A percentile compares a stretch with the other conserved stretches of the same genome.
phyloP scores from a whole-genome alignment of 805 yeast genomes.

The Candida lessepsii region DNA sequence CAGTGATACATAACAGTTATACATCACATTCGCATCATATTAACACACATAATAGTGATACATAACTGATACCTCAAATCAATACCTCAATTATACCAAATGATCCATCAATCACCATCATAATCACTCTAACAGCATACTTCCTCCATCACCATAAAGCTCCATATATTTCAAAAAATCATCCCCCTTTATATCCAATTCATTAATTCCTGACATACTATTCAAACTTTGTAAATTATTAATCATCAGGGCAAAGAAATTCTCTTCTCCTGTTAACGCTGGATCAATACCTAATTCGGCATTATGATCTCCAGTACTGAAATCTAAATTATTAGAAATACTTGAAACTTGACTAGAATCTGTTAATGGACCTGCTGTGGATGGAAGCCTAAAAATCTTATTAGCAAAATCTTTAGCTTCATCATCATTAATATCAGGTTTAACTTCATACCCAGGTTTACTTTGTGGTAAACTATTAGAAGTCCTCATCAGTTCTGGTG shows the following conservation, averaged over 20 bases:
- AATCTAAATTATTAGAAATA: neutral
- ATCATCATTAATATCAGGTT: neutral
- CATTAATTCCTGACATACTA: constrained; percentile 13
- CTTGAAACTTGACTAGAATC: constrained; percentile 2
- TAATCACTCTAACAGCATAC: constrained; percentile 4
- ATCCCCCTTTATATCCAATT: constrained; percentile 23
- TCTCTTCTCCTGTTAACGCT: constrained; percentile 3
- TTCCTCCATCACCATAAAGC: constrained; percentile 29
- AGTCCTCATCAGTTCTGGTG: constrained; percentile 5
- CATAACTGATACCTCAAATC: too few species aligned
- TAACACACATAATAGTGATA: too few species aligned
- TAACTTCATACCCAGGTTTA: constrained; percentile 5
- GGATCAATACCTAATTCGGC: constrained; percentile 2
- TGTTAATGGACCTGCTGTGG: neutral
- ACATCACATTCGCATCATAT: too few species aligned
- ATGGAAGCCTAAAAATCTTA: constrained; percentile 1
- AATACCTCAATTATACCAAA: too few species aligned
- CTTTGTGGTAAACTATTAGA: constrained; percentile 6
- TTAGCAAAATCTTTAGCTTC: constrained; percentile 4
- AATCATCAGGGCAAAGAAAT: constrained; percentile 4
- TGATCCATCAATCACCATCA: too few species aligned
- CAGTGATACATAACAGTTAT: too few species aligned
- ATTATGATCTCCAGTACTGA: neutral
- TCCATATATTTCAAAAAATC: constrained; percentile 37
- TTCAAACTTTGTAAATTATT: constrained; percentile 8